Percentiles rank a stretch among this genome's conserved stretches.
Evolutionary conservation across 2,329 filamentous ascomycete genomes (phyloP).

Genomic region (Colletotrichum tamarilloi): DNA sequence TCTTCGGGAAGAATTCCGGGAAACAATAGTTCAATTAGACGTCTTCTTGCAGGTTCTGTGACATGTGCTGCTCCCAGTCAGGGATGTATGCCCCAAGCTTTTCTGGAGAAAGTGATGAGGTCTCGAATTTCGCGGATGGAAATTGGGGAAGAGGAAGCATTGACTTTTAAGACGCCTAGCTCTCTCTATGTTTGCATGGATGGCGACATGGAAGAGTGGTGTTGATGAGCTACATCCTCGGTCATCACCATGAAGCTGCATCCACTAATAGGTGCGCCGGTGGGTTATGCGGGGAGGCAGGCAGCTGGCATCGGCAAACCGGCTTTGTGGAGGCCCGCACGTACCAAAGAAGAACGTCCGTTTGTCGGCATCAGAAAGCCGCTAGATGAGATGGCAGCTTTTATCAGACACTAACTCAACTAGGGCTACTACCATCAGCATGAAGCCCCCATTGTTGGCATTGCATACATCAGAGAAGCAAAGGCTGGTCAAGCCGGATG

Average conservation of each 20-base stretch:
- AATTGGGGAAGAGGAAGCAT: neutral
- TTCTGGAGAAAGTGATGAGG: neutral
- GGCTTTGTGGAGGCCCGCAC: neutral
- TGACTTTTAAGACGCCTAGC: neutral
- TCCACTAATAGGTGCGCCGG: neutral
- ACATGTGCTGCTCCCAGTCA: neutral
- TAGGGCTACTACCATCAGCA: neutral
- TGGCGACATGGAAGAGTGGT: neutral
- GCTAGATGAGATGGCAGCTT: neutral
- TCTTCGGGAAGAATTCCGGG: neutral
- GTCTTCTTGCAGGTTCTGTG: neutral
- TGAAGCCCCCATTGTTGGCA: neutral
- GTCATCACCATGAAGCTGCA: neutral
- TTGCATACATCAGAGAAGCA: neutral
- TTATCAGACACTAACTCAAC: neutral
- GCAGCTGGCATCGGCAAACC: neutral
- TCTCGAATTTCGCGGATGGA: too few species aligned
- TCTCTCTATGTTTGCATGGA: slow-evolving; percentile 8
- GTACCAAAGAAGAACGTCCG: neutral
- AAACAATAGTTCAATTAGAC: neutral
- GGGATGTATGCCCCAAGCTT: neutral
- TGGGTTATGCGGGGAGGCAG: slow-evolving; percentile 1
- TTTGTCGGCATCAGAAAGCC: neutral
- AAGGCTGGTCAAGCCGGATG: neutral
- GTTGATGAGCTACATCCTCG: neutral